Base-by-base conservation (phyloP, 768 basidiomycete genomes). In the Podaxis rugospora region DNA sequence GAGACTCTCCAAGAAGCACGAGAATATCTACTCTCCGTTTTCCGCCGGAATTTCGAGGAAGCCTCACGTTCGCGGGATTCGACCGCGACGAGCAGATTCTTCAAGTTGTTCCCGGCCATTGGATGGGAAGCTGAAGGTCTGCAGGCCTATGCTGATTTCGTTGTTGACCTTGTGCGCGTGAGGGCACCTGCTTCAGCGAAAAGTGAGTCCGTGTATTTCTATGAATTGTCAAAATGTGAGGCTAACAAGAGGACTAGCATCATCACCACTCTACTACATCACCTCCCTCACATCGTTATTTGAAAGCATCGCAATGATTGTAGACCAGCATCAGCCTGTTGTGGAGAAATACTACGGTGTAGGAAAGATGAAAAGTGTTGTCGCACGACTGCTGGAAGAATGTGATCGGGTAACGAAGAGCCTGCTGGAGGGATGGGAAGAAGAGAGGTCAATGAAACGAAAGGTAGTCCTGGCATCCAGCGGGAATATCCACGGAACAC, bases 301-400 rank as follows among this genome's bases (percentile, higher is more conserved):
- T 66, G 97, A 99, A 75, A 90, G 89, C 59, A 89, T 99, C 54
- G 97, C 95, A 0, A 85, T 93, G 79, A 94, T 99, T 64, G 88
- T 99, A 21, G 94, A 96, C 67, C 97, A 99, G 68, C 97, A 99
- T 69, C 96, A 97, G 66, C 92, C 94, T 1, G 86, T 99, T 4
- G 95, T 99, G 0, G 96, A 98, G 70, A 98, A 97, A 74, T 98
- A 99, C 74, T 99, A 99, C 67, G 97, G 97, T 0, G 66, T 72
- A 7, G 91, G 93, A 0, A 89, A 90, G 71, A 98, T 98, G 96
- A 76, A 80, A 44, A 82, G 74, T 37, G 93, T 96, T 11, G 83
- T 95, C 1, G 76, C 80, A 23, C 81, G 87, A 46, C 77, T 99
- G 6, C 72, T 97, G 51, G 83, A 87, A 59, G 95, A 98, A 70